Percentiles rank a stretch among this genome's conserved stretches.
These are phyloP conservation scores for Wickerhamiella dianesei DNA, from an alignment of 805 yeast species.

Conservation along the genomic window DNA sequence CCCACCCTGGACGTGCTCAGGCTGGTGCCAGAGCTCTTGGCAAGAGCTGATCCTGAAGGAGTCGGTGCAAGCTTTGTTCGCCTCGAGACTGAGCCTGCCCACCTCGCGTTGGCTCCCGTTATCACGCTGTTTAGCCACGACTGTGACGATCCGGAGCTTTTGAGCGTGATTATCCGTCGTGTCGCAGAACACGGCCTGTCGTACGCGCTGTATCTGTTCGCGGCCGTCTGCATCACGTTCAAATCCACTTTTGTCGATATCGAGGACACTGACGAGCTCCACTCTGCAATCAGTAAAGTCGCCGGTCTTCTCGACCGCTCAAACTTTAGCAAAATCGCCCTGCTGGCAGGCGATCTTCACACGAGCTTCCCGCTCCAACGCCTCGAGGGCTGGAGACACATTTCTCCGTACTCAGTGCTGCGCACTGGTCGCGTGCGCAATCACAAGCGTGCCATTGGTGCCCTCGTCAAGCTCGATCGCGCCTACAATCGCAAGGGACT, in stretches of 20 bases:
- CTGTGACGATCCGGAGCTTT: constrained; percentile 32
- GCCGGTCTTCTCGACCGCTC: constrained; percentile 11
- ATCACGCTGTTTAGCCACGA: constrained; percentile 74
- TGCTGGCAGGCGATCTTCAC: constrained; percentile 11
- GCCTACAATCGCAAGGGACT: background rate
- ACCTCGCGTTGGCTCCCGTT: constrained; percentile 61
- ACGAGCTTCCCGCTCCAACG: constrained; percentile 15
- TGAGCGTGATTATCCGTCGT: constrained; percentile 56
- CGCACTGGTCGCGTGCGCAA: constrained; percentile 18
- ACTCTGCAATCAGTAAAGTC: constrained; percentile 27
- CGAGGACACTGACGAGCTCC: constrained; percentile 31
- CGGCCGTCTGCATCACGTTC: constrained; percentile 26
- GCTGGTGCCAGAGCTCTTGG: constrained; percentile 51
- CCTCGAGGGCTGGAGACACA: constrained; percentile 15
- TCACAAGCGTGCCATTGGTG: constrained; percentile 9
- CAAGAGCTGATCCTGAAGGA: constrained; percentile 34
- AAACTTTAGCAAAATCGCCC: constrained; percentile 14
- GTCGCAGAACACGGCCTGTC: constrained; percentile 44
- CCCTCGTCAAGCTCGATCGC: constrained; percentile 11
- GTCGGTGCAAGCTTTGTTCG: constrained; percentile 18
- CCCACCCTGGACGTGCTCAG: constrained; percentile 52
- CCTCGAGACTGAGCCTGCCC: constrained; percentile 36
- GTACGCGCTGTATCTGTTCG: constrained; percentile 47
- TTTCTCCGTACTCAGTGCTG: constrained; percentile 27
- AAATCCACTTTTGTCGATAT: constrained; percentile 18